A percentile compares a stretch with the other conserved stretches of the same genome.
Conservation (phyloP, 2,329 filamentous ascomycete genomes). For the Chaetomiaceae sp. region DNA sequence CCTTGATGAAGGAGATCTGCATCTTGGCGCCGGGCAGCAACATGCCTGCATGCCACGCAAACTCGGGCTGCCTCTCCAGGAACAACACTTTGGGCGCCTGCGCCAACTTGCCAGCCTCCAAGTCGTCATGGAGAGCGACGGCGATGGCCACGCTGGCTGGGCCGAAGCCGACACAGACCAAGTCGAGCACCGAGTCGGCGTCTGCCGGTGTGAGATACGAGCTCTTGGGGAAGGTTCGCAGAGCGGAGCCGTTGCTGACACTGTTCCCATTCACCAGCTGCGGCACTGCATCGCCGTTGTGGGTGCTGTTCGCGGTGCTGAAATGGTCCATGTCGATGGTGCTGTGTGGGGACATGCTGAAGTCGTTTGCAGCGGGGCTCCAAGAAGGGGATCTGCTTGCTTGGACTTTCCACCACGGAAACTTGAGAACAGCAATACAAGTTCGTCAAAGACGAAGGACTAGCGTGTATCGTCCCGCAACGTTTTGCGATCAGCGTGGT, state of each 20-base stretch:
- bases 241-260: background rate
- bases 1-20: slow-evolving; percentile 98
- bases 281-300: slow-evolving; percentile 7
- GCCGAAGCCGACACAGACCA: slow-evolving; percentile 89
- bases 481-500: too few relatives aligned
- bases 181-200: slow-evolving; percentile 66
- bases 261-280: slow-evolving; percentile 14
- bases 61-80: slow-evolving; percentile 75
- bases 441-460: too few relatives aligned
- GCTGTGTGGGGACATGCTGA: slow-evolving; percentile 26
- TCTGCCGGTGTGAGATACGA: slow-evolving; percentile 40
- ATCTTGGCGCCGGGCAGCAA: slow-evolving; percentile 87
- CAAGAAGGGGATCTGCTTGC: background rate
- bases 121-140: slow-evolving; percentile 79
- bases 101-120: slow-evolving; percentile 47
- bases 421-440: too few relatives aligned
- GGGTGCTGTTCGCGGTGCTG: slow-evolving; percentile 9
- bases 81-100: slow-evolving; percentile 70
- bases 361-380: background rate
- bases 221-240: slow-evolving; percentile 19
- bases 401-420: too few relatives aligned
- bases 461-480: too few relatives aligned
- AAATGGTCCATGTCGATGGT: slow-evolving; percentile 16
- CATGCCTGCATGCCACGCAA: slow-evolving; percentile 96
- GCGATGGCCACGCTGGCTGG: slow-evolving; percentile 87